Evolutionary conservation across 1,284 basidiomycete species (phyloP).

Genomic region (Ustilago shanxiensis): DNA sequence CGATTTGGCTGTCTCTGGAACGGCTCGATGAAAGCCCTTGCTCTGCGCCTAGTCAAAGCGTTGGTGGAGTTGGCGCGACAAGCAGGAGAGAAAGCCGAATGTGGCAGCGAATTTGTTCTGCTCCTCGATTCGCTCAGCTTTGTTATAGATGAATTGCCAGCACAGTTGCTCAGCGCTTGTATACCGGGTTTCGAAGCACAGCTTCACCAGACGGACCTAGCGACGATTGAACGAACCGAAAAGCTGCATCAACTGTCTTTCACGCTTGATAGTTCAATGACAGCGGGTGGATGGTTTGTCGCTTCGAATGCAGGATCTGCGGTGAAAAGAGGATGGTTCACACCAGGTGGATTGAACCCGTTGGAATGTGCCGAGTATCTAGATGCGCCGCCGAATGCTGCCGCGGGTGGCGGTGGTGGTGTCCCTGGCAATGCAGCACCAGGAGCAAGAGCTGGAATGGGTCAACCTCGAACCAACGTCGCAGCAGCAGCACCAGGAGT

Average conservation of each 20-base stretch:
- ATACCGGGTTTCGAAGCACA: conserved; percentile 30
- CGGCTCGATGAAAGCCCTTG: conserved; percentile 19
- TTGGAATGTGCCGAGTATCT: conserved; percentile 54
- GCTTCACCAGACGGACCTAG: conserved; percentile 18
- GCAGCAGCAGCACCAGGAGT: background rate
- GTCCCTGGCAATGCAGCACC: background rate
- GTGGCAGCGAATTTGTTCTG: conserved; percentile 12
- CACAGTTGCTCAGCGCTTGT: conserved; percentile 13
- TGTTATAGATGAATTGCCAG: conserved; percentile 51
- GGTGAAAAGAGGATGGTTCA: conserved; percentile 36
- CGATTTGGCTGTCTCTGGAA: conserved; percentile 48
- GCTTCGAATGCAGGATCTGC: conserved; percentile 33
- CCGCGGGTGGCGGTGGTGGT: conserved; percentile 1
- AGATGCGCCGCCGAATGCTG: conserved; percentile 6
- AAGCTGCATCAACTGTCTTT: conserved; percentile 28
- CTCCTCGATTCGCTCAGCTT: conserved; percentile 43
- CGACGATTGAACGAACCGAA: conserved; percentile 19
- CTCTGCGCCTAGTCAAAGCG: conserved; percentile 26
- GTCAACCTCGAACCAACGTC: background rate
- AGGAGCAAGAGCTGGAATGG: background rate
- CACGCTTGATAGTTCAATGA: conserved; percentile 18
- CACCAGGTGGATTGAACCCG: conserved; percentile 32
- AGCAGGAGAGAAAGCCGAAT: conserved; percentile 18
- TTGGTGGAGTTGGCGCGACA: conserved; percentile 26
- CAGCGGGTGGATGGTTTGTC: conserved; percentile 19